phyloP scores from a whole-genome alignment of 75 land plant genomes.

The Pseudotsuga menziesii region DNA sequence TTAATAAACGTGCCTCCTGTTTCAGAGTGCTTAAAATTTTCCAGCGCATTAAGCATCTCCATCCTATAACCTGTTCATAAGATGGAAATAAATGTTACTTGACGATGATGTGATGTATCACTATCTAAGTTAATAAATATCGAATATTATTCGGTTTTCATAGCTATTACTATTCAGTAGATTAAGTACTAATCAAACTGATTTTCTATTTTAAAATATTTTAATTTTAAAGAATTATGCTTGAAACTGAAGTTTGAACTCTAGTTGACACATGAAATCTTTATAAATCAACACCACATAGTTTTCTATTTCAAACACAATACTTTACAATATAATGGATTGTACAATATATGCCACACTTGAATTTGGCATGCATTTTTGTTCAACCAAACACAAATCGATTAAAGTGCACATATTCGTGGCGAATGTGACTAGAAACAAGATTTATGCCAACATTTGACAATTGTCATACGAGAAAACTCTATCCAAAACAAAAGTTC shows the following conservation, averaged over 20 bases:
- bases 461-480: no score
- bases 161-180: neutral
- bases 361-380: no score
- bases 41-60: conserved; percentile 38
- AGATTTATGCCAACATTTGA: no score
- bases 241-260: no score
- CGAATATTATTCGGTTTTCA: neutral
- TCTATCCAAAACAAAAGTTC: no score
- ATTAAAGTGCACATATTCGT: no score
- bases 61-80: conserved; percentile 35
- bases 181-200: neutral
- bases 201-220: neutral
- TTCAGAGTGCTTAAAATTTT: conserved; percentile 11
- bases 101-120: neutral
- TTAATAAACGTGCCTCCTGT: conserved; percentile 42
- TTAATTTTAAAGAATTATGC: neutral
- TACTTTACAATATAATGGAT: neutral
- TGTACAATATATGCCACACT: no score
- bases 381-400: no score
- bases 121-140: neutral
- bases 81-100: neutral
- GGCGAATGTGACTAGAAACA: no score
- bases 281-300: neutral
- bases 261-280: neutral
- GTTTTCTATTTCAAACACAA: neutral